phyloP scores from a whole-genome alignment of 2,329 filamentous ascomycete species.

The Annulohypoxylon truncatum region DNA sequence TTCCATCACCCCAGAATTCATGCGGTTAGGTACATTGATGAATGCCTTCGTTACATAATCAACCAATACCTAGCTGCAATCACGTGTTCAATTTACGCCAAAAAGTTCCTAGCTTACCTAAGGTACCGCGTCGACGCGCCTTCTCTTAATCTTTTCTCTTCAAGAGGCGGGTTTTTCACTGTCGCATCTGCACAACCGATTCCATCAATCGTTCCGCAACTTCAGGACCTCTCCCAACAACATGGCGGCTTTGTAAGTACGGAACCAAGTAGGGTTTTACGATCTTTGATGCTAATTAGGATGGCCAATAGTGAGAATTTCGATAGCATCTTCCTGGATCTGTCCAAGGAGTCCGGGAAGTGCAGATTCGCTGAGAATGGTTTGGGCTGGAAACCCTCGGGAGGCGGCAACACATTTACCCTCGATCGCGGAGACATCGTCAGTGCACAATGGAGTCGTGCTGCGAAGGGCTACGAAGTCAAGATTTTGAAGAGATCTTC shows the following conservation, averaged over 20 bases:
- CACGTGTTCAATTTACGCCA: slow-evolving; percentile 39
- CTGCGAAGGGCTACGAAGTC: slow-evolving; percentile 90
- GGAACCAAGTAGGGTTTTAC: background rate
- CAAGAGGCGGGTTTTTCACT: slow-evolving; percentile 15
- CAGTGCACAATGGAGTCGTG: slow-evolving; percentile 93
- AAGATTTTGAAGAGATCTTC: slow-evolving; percentile 89
- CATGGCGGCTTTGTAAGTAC: slow-evolving; percentile 48
- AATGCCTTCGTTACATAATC: background rate
- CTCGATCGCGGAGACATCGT: slow-evolving; percentile 88
- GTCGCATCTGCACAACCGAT: slow-evolving; percentile 8
- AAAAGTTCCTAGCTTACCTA: slow-evolving; percentile 18
- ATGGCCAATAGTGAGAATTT: slow-evolving; percentile 79
- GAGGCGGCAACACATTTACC: slow-evolving; percentile 91
- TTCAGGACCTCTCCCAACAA: slow-evolving; percentile 16
- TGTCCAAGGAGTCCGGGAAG: slow-evolving; percentile 91
- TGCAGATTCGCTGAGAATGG: slow-evolving; percentile 95
- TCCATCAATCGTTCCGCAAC: slow-evolving; percentile 2
- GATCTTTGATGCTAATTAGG: slow-evolving; percentile 24
- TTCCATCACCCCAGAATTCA: background rate
- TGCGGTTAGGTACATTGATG: background rate
- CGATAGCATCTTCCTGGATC: slow-evolving; percentile 95
- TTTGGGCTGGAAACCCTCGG: slow-evolving; percentile 92
- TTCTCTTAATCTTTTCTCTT: slow-evolving; percentile 22
- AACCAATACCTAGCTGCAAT: slow-evolving; percentile 9
- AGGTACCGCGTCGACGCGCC: slow-evolving; percentile 35